Base-by-base conservation (phyloP, 208 protist genomes). In the Acanthamoeba castellanii region DNA sequence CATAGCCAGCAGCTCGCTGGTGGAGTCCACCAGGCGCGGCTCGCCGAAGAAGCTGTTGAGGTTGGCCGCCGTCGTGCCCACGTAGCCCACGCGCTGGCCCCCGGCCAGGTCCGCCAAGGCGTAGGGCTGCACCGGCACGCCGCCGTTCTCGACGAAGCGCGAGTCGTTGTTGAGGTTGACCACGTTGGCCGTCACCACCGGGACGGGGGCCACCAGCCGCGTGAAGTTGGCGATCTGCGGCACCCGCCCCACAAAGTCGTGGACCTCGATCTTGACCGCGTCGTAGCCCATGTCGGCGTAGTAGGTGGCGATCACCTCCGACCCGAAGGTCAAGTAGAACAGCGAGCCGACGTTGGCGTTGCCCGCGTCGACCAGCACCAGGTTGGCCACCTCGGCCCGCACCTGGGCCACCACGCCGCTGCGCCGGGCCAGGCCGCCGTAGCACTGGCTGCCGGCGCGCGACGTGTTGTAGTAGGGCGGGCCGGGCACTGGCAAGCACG, bases 91-190 rank as follows among this genome's bases (percentile, higher is more conserved):
- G 2, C 30, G 18, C 5, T 42, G 20, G 16, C 61, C 22, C 6
- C 50, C 34, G 59, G 14, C 76, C 13, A 59, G 27, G 47, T 20
- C 50, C 3, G 6, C 42, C 3, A 92, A 4, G 55, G 32, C n/a
- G 59, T 92, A 92, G 87, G 59, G 87, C 7, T n/a, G 18, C 8
- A 85, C 42, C 47, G 6, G 34, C 8, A 16, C 14, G 8, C 66
- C 52, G 11, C 34, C 66, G 87, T 25, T 30, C 3, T 13, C 66
- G 20, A 57, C 30, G 47, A 92, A 74, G n/a, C 87, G 59, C 11
- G 34, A 55, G 85, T 91, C 85, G 85, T 91, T 91, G 32, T 91
- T 52, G 52, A 70, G 34, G 52, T 74, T 74, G 57, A 76, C 16
- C 45, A 92, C 25, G 59, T 92, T 92, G 59, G 59, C 11, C 13